Percentiles rank a stretch among this genome's conserved stretches.
phyloP scores from a whole-genome alignment of 495 filamentous ascomycete genomes.

The Penicillium ucsense region DNA sequence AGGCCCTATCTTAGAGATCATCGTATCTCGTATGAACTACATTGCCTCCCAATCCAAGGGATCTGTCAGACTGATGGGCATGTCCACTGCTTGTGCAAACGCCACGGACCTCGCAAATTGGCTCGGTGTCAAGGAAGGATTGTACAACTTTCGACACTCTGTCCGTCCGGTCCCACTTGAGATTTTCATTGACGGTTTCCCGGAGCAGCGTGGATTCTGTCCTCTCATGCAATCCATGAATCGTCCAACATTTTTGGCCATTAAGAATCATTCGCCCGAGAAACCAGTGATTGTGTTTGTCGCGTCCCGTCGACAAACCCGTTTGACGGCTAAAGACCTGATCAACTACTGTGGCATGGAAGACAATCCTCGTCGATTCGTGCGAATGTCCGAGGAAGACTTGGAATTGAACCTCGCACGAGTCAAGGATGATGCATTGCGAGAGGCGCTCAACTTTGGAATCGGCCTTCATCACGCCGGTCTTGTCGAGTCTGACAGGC shows the following conservation, averaged over 20 bases:
- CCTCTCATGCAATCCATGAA: constrained; percentile 99
- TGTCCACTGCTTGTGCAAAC: constrained; percentile 98
- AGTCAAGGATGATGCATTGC: constrained; percentile 86
- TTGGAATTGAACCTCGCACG: constrained; percentile 69
- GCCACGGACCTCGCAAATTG: constrained; percentile 90
- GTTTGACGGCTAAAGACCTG: constrained; percentile 87
- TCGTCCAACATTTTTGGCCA: constrained; percentile 88
- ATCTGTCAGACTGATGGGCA: constrained; percentile 82
- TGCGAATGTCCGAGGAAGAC: constrained; percentile 91
- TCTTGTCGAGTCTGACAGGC: constrained; percentile 86
- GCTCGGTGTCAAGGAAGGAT: constrained; percentile 92
- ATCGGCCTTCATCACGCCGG: constrained; percentile 97
- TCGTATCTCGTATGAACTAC: constrained; percentile 98
- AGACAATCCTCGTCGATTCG: constrained; percentile 87
- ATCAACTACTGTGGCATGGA: constrained; percentile 99
- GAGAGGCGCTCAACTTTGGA: constrained; percentile 88
- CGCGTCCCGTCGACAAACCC: constrained; percentile 87
- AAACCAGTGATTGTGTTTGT: constrained; percentile 99
- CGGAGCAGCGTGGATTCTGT: constrained; percentile 90
- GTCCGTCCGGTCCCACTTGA: constrained; percentile 92
- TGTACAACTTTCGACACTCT: constrained; percentile 98
- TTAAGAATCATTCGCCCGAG: constrained; percentile 88
- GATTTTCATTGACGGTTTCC: constrained; percentile 95
- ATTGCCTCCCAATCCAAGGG: constrained; percentile 86
- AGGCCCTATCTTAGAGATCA: constrained; percentile 96